Base-by-base conservation (phyloP, 179 eudicot genomes). In the Beta lomatogona region DNA sequence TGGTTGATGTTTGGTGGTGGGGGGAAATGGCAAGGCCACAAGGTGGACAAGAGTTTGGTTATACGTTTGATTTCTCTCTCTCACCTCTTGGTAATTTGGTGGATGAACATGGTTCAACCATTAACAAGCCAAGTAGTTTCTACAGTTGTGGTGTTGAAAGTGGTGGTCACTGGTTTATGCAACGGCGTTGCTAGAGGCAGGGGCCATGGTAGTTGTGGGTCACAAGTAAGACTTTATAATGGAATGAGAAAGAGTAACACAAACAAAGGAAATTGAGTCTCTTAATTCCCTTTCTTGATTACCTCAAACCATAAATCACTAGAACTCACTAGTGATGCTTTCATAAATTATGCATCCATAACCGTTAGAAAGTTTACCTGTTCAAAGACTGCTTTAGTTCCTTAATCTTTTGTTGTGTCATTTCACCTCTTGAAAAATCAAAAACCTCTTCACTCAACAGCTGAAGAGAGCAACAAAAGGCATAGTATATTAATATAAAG, bases 351-450 rank as follows among this genome's bases (percentile, higher is more conserved):
- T 3, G 16, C 15, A 55, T 19, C 54, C 31, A 28, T 25, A n/a
- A n/a, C 1, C 16, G 4, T 36, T 36, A 36, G 41, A 36, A 36
- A 36, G 41, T 36, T 80, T 88, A 96, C 99, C 97, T 96, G 85
- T 96, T 96, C 76, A 96, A 76, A 6, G 99, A 96, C 77, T 96
- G 97, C 83, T 96, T 96, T 68, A 96, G 95, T 86, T 94, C 99
- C 87, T 93, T 96, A 81, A 96, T 96, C 86, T 96, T 96, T 83
- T 91, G 99, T 67, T 94, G 99, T 15, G 99, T 96, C 99, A 96
- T 94, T 89, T 96, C 98, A 75, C 99, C 99, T 88, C 99, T 96
- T 75, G 99, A 96, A 88, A 96, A 96, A 89, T 96, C 99, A 77
- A 96, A 96, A 76, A 96, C 99, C 87, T 96, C 99, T 82, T 96